Conservation (phyloP, 495 filamentous ascomycete species). For the Parmelia sp. region DNA sequence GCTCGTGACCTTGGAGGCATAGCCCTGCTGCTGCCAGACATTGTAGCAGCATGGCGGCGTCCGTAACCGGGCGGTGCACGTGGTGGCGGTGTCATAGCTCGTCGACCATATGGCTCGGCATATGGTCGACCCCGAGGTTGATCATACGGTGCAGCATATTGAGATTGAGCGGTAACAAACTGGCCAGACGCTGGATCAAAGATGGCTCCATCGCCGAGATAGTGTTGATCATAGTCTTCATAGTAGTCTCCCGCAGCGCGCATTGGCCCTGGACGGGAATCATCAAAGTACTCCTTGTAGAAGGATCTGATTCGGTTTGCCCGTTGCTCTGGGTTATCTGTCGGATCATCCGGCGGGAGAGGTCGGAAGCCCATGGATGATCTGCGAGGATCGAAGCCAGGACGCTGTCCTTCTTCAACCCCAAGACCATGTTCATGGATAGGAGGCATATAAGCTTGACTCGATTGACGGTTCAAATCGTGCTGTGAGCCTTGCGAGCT, state of each 20-base stretch:
- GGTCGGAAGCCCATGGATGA: conserved; percentile 89
- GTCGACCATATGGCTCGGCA: conserved; percentile 74
- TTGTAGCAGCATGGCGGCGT: conserved; percentile 45
- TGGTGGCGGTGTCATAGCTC: conserved; percentile 96
- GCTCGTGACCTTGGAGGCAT: conserved; percentile 52
- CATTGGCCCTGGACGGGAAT: conserved; percentile 55
- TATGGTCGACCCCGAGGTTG: conserved; percentile 42
- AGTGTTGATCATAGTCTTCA: conserved; percentile 62
- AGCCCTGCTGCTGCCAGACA: conserved; percentile 43
- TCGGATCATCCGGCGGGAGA: conserved; percentile 79
- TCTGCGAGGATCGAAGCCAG: conserved; percentile 56
- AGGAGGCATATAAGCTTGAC: conserved; percentile 30
- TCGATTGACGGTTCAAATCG: conserved; percentile 17
- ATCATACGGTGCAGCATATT: conserved; percentile 11
- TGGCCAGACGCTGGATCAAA: conserved; percentile 71
- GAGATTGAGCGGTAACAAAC: conserved; percentile 59
- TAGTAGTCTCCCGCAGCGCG: conserved; percentile 51
- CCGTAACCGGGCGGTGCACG: conserved; percentile 68
- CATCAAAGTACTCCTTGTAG: conserved; percentile 99
- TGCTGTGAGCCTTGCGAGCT: conserved; percentile 20
- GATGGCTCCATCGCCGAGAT: conserved; percentile 50
- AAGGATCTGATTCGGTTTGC: conserved; percentile 96
- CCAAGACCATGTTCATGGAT: conserved; percentile 32
- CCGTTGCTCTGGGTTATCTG: conserved; percentile 82
- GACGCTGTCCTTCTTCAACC: conserved; percentile 49